Evolutionary conservation across 305 asterid species (phyloP).

Genomic region (Fraxinus albicans): DNA sequence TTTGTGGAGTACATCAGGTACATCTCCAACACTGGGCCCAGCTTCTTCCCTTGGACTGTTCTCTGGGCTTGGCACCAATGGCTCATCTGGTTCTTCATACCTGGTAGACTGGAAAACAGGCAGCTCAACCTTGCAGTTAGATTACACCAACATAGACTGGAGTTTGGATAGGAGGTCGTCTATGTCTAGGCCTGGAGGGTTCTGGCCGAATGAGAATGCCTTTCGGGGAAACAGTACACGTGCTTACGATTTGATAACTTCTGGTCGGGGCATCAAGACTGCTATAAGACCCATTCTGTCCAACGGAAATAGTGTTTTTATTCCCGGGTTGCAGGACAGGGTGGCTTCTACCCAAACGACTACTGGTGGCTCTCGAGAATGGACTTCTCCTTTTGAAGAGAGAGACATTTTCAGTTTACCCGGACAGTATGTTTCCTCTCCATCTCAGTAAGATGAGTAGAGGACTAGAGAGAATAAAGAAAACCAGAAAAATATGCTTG

Average conservation of each 20-base stretch:
- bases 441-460: constrained; percentile 50
- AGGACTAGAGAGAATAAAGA: constrained; percentile 24
- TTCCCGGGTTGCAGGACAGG: constrained; percentile 46
- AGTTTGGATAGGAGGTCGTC: constrained; percentile 57
- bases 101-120: constrained; percentile 76
- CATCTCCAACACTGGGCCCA: constrained; percentile 56
- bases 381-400: constrained; percentile 94
- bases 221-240: constrained; percentile 35
- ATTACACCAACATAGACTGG: constrained; percentile 85
- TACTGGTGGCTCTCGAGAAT: constrained; percentile 55
- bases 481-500: constrained; percentile 35
- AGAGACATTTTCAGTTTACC: constrained; percentile 81
- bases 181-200: constrained; percentile 36
- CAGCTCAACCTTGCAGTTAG: constrained; percentile 52
- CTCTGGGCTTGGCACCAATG: constrained; percentile 56
- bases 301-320: constrained; percentile 36
- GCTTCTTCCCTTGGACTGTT: constrained; percentile 84
- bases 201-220: constrained; percentile 44
- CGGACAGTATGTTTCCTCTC: constrained; percentile 84
- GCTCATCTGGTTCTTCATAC: constrained; percentile 56
- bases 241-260: constrained; percentile 41
- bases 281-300: constrained; percentile 45
- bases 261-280: constrained; percentile 41
- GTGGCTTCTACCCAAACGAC: constrained; percentile 35
- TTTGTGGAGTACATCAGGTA: constrained; percentile 52